Base-by-base conservation (phyloP, 2,329 filamentous ascomycete genomes). In the Aquanectria penicillioides region DNA sequence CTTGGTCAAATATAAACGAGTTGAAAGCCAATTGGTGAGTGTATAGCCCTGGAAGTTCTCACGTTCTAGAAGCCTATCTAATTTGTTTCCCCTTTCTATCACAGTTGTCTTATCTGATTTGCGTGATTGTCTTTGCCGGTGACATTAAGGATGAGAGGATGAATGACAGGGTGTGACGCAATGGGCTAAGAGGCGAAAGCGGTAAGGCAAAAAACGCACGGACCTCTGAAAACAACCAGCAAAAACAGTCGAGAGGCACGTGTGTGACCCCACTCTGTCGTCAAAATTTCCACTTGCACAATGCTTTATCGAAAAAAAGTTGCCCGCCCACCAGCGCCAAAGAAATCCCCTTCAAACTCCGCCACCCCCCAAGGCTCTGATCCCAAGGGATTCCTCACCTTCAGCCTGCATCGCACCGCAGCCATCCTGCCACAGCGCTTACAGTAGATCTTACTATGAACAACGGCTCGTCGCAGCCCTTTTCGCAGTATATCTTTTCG, bases 391-490 rank as follows among this genome's bases (percentile, higher is more conserved):
- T 25, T 46, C 15, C 17, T 31, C 56, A 22, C 23, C 37, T 44
- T 40, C 25, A 31, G 18, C 25, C 11, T 54, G 31, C 29, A 33
- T 53, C 41, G 26, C 48, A 13, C 26, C 48, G 31, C 20, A 10
- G 18, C 11, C 26, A 41, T 15, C 41, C 22, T 29, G 17, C 26
- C n/a, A 28, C n/a, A 46, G 28, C 13, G 8, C 41, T 13, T 11
- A 25, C 36, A 53, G 22, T 56, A 23, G 37, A 57, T 62, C 50
- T 50, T 71, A 72, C 59, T 70, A 74, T 74, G 72, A 73, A 54
- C 58, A 33, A 43, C 59, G 56, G 63, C 38, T 59, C 38, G 15
- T 54, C 44, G 18, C 53, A 57, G 40, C 54, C 47, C 33, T 56
- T 66, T 29, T 43, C 59, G 58, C 69, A 68, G 50, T 58, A 66